Evolutionary conservation across 208 protist species (phyloP), one percentile per base, ranked within the genome.

Genomic region (Acanthamoeba healyi): DNA sequence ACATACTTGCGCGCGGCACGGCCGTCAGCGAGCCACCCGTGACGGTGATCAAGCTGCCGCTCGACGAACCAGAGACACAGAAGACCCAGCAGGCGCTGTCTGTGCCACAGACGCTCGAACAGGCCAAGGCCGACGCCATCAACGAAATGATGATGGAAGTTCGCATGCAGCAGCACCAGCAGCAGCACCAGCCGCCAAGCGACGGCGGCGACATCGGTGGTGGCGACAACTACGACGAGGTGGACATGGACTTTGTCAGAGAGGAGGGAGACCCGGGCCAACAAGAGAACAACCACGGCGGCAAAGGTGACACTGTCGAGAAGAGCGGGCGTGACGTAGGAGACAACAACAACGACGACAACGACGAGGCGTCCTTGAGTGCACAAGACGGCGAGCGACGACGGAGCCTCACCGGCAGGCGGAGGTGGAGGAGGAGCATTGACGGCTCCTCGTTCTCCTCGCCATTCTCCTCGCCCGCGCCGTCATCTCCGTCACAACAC

Each of bases 401-500:
- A 29, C 67, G 26, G 34, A 77, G 77, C 42, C 77, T 86, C 44
- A 86, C 77, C 17, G 77, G 77, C 19, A 29, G 77, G 29, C 77
- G 77, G 15, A 86, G 44, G 44, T 86, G 77, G 77, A 86, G 77
- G 77, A 86, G 77, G 77, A 86, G 77, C 44, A 40, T 86, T 38
- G 77, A 86, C 77, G 77, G 44, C 12, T 86, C 77, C 42, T 86
- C 77, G 77, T 86, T 86, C 77, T 79, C 70, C 70, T 58, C 77
- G 44, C 77, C 77, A 9, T 26, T 86, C 44, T 86, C 77, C 14
- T 86, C 77, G 24, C 44, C 77, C 5, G 15, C 38, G 22, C 26
- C 42, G n/a, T 82, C 40, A 34, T 82, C 72, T 24, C 26, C 65
- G 72, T 51, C 40, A 51, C 72, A 26, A 6, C 9, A 5, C 22